phyloP scores from a whole-genome alignment of 148 eudicot species.

The Simmondsia chinensis region DNA sequence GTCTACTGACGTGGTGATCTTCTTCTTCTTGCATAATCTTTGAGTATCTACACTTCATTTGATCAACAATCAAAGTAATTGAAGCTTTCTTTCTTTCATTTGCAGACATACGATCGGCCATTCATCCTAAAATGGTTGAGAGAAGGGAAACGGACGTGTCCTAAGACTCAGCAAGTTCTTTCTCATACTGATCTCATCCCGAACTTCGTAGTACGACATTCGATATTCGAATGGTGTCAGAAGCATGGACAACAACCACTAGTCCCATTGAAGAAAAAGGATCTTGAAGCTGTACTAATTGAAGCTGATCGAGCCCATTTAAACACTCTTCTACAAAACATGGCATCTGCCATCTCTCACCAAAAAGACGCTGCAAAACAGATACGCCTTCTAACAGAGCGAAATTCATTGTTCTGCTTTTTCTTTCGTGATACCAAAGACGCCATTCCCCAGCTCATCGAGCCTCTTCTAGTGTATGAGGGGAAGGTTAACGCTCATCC shows the following conservation, averaged over 20 bases:
- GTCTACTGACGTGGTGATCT: too few relatives aligned
- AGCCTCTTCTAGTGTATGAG: constrained; percentile 6
- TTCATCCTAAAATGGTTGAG: constrained; percentile 46
- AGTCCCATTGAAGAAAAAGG: constrained; percentile 15
- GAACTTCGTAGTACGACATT: constrained; percentile 29
- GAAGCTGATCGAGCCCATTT: constrained; percentile 33
- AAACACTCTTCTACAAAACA: constrained; percentile 24
- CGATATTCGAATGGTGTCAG: constrained; percentile 47
- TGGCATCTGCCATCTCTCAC: too few relatives aligned
- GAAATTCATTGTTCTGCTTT: too few relatives aligned
- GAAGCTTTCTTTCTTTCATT: background rate
- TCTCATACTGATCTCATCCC: constrained; percentile 37
- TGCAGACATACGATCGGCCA: constrained; percentile 47
- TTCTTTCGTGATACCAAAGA: too few relatives aligned
- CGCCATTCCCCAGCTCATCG: constrained; percentile 18
- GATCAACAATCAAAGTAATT: too few relatives aligned
- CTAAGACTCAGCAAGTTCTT: too few relatives aligned
- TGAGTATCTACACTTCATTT: too few relatives aligned
- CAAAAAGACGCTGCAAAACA: too few relatives aligned
- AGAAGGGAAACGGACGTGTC: constrained; percentile 39
- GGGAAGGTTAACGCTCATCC: constrained; percentile 8
- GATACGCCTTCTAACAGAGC: too few relatives aligned
- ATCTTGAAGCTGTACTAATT: constrained; percentile 25
- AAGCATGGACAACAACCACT: constrained; percentile 21
- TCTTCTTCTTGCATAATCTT: too few relatives aligned